Evolutionary conservation across 2,329 filamentous ascomycete genomes (phyloP).

Genomic region (Apiospora koreana): DNA sequence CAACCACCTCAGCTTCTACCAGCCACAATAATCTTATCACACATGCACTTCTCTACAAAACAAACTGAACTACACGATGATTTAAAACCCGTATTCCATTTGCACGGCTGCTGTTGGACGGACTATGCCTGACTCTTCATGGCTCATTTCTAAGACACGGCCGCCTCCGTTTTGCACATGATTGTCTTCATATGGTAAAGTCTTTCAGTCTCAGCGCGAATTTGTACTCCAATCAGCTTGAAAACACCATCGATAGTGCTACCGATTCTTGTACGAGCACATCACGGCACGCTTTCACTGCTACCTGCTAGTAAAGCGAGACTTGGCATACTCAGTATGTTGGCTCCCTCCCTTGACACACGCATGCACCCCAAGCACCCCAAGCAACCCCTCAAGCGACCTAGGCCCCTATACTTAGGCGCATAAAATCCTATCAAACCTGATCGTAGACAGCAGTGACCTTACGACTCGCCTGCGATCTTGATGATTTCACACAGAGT

Average conservation of each 20-base stretch:
- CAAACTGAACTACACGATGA: too few species aligned
- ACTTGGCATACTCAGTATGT: neutral
- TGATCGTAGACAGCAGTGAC: neutral
- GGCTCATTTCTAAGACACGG: neutral
- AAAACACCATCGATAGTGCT: neutral
- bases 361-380: neutral
- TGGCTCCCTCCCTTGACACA: neutral
- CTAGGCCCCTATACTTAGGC: neutral
- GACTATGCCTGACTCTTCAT: too few species aligned
- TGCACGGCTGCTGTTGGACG: too few species aligned
- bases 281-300: neutral
- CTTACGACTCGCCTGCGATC: neutral
- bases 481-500: neutral
- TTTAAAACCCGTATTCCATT: too few species aligned
- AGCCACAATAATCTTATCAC: neutral
- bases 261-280: neutral
- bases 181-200: neutral
- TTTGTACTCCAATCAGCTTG: neutral
- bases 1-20: neutral
- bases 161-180: neutral
- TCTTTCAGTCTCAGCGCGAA: neutral
- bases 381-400: neutral
- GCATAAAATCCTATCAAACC: neutral
- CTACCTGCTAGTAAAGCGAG: neutral
- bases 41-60: too few species aligned